These are phyloP conservation scores for Cyberlindnera samutprakarnensis DNA, from an alignment of 805 yeast species.

Conservation along the genomic window DNA sequence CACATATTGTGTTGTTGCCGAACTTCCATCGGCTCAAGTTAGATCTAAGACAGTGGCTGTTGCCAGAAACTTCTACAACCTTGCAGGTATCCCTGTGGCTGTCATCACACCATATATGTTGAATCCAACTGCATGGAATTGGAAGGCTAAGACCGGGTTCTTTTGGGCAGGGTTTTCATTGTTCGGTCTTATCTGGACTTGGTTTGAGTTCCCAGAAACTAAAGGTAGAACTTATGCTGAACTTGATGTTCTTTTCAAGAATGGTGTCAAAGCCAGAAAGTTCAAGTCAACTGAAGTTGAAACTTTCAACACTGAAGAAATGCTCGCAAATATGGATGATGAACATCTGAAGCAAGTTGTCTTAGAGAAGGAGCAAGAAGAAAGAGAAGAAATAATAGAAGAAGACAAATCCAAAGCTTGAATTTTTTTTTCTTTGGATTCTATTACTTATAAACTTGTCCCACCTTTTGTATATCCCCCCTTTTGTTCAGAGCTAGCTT, in stretches of 20 bases:
- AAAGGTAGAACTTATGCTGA: conserved; percentile 48
- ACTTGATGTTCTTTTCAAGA: conserved; percentile 41
- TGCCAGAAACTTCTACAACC: conserved; percentile 25
- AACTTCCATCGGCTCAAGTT: conserved; percentile 31
- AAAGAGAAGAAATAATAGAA: no score
- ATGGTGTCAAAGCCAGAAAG: conserved; percentile 24
- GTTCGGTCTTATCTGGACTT: conserved; percentile 31
- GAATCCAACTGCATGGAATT: conserved; percentile 36
- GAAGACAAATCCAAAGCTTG: no score
- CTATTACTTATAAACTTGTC: background rate
- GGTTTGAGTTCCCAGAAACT: conserved; percentile 51
- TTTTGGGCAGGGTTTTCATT: conserved; percentile 34
- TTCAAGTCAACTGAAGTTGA: conserved; percentile 20
- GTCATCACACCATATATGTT: conserved; percentile 39
- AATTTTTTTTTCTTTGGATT: no score
- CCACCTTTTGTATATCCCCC: no score
- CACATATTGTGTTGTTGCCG: conserved; percentile 31
- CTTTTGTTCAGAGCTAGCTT: no score
- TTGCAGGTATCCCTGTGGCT: conserved; percentile 27
- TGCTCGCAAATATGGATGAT: conserved; percentile 10
- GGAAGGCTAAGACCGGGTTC: conserved; percentile 37
- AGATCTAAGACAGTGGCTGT: conserved; percentile 35
- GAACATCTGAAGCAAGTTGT: background rate
- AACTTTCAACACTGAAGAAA: conserved; percentile 15
- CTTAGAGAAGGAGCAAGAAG: background rate